Evolutionary conservation across 768 basidiomycete species (phyloP).

Genomic region (Macrocybe gigantea): DNA sequence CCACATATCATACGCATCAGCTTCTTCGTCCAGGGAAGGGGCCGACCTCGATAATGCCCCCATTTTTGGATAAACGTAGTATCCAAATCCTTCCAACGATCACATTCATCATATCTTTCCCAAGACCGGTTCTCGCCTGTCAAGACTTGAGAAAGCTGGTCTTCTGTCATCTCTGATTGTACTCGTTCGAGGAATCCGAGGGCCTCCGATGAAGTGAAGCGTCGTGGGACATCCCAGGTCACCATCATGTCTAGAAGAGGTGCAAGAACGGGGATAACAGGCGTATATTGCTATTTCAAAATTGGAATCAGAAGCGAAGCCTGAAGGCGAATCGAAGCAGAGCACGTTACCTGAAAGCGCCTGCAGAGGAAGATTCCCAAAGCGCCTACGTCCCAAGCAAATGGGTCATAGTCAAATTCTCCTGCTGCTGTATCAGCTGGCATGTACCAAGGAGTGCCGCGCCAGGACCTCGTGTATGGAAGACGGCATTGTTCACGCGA

Average conservation of each 20-base stretch:
- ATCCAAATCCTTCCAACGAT: constrained; percentile 1
- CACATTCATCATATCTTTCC: neutral
- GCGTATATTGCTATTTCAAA: constrained; percentile 11
- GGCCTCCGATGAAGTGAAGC: constrained; percentile 20
- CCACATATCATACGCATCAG: no score
- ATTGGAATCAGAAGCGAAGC: neutral
- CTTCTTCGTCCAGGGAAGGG: neutral
- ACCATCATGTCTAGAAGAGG: constrained; percentile 22
- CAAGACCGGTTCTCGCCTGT: neutral
- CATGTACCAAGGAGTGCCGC: neutral
- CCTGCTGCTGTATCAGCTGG: constrained; percentile 14
- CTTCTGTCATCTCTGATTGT: neutral
- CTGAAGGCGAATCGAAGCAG: constrained; percentile 1
- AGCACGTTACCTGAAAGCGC: constrained; percentile 11
- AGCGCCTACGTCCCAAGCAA: constrained; percentile 17
- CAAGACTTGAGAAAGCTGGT: neutral
- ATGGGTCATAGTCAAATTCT: constrained; percentile 19
- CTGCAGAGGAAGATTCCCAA: constrained; percentile 9
- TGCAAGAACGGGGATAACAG: constrained; percentile 17
- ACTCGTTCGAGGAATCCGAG: constrained; percentile 16
- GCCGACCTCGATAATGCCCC: neutral
- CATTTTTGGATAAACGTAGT: constrained; percentile 1
- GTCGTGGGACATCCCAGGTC: constrained; percentile 12
- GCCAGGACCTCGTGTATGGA: neutral
- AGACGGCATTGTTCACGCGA: constrained; percentile 9